Base-by-base conservation (phyloP, 73 alveolate species). In the Paramecium bursaria region DNA sequence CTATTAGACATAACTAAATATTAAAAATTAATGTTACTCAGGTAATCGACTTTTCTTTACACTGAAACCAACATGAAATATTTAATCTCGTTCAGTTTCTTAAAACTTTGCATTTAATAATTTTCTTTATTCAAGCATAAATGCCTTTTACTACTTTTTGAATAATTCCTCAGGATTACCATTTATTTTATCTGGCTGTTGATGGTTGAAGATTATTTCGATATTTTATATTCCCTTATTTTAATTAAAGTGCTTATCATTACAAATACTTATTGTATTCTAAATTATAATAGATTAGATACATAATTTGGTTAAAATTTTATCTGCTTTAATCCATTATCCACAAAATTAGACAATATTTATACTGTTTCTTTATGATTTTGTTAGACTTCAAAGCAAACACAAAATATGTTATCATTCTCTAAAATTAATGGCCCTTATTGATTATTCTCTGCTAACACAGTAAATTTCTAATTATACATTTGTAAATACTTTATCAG, bases 341-440 rank as follows among this genome's bases (percentile, higher is more conserved):
- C 55, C 0, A 79, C 54, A 42, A 79, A 79, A 54, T 79, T 79
- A 15, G 13, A 14, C 6, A 79, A 4, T 3, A 73, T 61, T 14
- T 42, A 17, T 4, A 54, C 17, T 30, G 55, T 44, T 23, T 79
- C 76, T 17, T 26, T 61, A 6, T 49, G 39, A 39, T 79, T 52
- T 22, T 14, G 30, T 31, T 79, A 54, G 1, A 79, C 74, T 19
- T 61, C 76, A 21, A 79, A 79, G 1, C 51, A 29, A 4, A 73
- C 9, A 11, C 61, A 67, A 7, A 79, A 23, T 11, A 79, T 54
- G 21, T 79, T 79, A 2, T 30, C 49, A 22, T 74, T 39, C 42
- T 79, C 31, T 9, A 79, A 9, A 50, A 79, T 73, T 42, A 79
- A 30, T 6, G 89, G 89, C 22, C 89, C 89, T 79, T 82, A 35